Conservation (phyloP, 352 stramenopile genomes). For the Thalassiosira livingstoniorum region DNA sequence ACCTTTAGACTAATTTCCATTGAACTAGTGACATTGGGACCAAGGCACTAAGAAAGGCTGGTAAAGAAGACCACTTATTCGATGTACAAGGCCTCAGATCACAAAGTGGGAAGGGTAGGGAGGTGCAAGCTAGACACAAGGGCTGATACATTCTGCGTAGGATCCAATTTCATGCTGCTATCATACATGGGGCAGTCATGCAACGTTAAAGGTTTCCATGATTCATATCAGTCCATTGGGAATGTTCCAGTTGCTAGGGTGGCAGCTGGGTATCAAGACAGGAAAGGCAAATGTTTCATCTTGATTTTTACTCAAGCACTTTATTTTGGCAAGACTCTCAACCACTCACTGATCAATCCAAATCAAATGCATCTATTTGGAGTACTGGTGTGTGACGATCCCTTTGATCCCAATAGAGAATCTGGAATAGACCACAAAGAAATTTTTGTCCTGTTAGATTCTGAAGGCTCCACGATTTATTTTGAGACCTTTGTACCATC, state of each 20-base stretch:
- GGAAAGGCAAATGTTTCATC: constrained; percentile 11
- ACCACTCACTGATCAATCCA: constrained; percentile 54
- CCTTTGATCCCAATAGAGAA: constrained; percentile 1
- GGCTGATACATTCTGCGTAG: constrained; percentile 28
- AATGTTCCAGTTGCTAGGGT: constrained; percentile 29
- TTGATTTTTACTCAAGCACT: constrained; percentile 48
- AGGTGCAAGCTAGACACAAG: constrained; percentile 34
- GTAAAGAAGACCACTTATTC: background rate
- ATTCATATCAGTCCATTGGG: constrained; percentile 13
- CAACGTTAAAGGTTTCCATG: constrained; percentile 28
- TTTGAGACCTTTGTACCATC: constrained; percentile 27
- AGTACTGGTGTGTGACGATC: constrained; percentile 32
- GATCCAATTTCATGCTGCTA: constrained; percentile 14
- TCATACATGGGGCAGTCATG: constrained; percentile 12
- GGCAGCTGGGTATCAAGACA: constrained; percentile 20
- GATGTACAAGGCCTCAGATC: background rate
- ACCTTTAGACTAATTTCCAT: background rate
- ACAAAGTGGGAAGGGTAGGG: no score
- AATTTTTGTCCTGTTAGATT: constrained; percentile 19
- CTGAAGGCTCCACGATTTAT: constrained; percentile 30
- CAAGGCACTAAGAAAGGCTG: background rate
- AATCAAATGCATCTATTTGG: constrained; percentile 52
- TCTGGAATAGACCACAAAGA: constrained; percentile 28
- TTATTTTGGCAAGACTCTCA: constrained; percentile 41
- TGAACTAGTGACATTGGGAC: background rate